Base-by-base conservation (phyloP, 805 yeast genomes). In the Isabelozyma gotoi region DNA sequence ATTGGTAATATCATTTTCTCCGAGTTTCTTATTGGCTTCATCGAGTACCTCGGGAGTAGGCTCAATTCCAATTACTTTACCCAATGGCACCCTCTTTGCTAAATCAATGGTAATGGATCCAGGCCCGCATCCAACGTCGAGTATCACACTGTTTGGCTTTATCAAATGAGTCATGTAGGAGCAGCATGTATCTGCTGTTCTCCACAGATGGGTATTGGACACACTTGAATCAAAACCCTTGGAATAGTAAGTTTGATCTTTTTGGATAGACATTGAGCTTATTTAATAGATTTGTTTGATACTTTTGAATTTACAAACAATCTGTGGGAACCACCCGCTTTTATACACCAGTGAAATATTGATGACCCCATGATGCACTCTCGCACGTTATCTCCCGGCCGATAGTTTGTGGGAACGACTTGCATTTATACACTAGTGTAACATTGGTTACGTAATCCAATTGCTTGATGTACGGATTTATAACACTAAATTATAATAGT, bases 121-220 rank as follows among this genome's bases (percentile, higher is more conserved):
- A 3, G 75, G 75, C 0, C 77, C 77, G 49, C 69, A 62, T 7
- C 76, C 76, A 16, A 70, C 71, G 46, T 71, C 77, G 11, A 71
- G 59, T 6, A 71, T 49, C 31, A 48, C 45, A 33, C 51, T 50
- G 12, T 51, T 49, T 4, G 58, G 50, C 43, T 62, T 54, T 20
- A 70, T 37, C 24, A 59, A 50, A 3, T 62, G 60, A 12, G 62
- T 38, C 42, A 66, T 43, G 44, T 50, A 62, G 2, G 49, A 51
- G 2, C 60, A 47, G 6, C 65, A 60, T 41, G 60, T 65, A 7
- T 47, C 52, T 5, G 61, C 71, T 5, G 56, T 60, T 46, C 74
- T 48, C 70, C 72, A 66, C 8, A 52, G 34, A 45, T 67, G 73
- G 4, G 73, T 53, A 18, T 55, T 49, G 2, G 64, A 48, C 12